Base-by-base conservation (phyloP, 2,329 filamentous ascomycete species). In the Neopestalotiopsis rosae region DNA sequence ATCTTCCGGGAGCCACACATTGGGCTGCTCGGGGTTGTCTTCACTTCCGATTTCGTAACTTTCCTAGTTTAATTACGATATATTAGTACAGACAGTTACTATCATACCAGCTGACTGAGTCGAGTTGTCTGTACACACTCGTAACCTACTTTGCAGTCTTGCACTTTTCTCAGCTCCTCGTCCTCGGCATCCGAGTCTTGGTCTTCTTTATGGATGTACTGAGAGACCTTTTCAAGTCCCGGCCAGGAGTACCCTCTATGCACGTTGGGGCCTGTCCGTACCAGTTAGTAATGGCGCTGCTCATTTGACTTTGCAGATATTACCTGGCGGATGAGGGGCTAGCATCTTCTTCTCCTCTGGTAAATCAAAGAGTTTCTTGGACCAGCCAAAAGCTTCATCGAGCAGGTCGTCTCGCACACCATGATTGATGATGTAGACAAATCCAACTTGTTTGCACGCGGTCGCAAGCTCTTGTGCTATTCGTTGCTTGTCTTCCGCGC, bases 231-330 rank as follows among this genome's bases (percentile, higher is more conserved):
- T 75, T 88, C 86, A 61, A 86, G 72, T 0, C 86, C 86, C 0
- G 85, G 85, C 81, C 84, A 85, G 1, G 85, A 88, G 72, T 88
- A 88, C 17, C 87, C 87, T 64, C 86, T 81, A 74, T 88, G 85
- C 2, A 86, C 80, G 13, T 77, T 79, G 69, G 82, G 83, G 7
- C 85, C 85, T 52, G 45, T 17, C 6, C n/a, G 17, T 9, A n/a
- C 2, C 42, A 17, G 5, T 52, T 17, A 52, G 45, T 10, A 52
- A n/a, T 10, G 45, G 10, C 6, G 34, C 34, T 52, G 3, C 9
- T 10, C 7, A n/a, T 20, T 7, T 52, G 4, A 20, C 9, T 5
- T 7, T 52, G 45, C n/a, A 9, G n/a, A 20, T n/a, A 52, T 1
- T 52, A 52, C 45, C 45, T 65, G 75, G 74, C 10, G 79, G 79